A percentile compares a stretch with the other conserved stretches of the same genome.
These are phyloP conservation scores for Mucor ambiguus DNA, from an alignment of 371 early-diverging fungal genomes.

Conservation along the genomic window DNA sequence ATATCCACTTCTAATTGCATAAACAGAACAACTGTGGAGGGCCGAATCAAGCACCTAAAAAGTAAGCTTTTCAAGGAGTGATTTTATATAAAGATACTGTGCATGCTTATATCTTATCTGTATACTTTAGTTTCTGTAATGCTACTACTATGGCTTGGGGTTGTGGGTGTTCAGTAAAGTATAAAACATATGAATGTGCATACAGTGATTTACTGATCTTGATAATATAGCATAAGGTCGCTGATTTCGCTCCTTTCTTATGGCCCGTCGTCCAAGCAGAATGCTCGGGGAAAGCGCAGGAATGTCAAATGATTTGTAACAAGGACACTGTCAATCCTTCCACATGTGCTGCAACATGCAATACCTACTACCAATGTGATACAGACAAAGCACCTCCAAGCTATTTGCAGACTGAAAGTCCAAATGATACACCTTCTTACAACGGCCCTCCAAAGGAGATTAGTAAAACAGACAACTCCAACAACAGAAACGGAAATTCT, in stretches of 20 bases:
- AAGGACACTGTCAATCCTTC: constrained; percentile 12
- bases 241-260: constrained; percentile 22
- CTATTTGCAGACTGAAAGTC: constrained; percentile 26
- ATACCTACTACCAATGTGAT: constrained; percentile 29
- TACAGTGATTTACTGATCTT: neutral
- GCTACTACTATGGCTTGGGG: constrained; percentile 47
- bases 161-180: constrained; percentile 38
- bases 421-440: constrained; percentile 27
- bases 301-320: constrained; percentile 29
- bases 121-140: constrained; percentile 27
- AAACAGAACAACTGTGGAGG: constrained; percentile 40
- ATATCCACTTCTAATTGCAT: neutral
- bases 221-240: constrained; percentile 14
- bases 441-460: constrained; percentile 19
- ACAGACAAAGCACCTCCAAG: constrained; percentile 32
- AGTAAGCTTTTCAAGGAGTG: constrained; percentile 21
- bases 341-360: constrained; percentile 30
- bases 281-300: constrained; percentile 34
- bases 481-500: neutral
- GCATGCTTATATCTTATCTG: neutral
- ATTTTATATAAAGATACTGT: neutral
- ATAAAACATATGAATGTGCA: neutral
- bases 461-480: neutral
- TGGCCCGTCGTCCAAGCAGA: constrained; percentile 38
- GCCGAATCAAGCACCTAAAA: constrained; percentile 32